Evolutionary conservation across 1,284 basidiomycete genomes (phyloP).

Genomic region (Peniophora sp.): DNA sequence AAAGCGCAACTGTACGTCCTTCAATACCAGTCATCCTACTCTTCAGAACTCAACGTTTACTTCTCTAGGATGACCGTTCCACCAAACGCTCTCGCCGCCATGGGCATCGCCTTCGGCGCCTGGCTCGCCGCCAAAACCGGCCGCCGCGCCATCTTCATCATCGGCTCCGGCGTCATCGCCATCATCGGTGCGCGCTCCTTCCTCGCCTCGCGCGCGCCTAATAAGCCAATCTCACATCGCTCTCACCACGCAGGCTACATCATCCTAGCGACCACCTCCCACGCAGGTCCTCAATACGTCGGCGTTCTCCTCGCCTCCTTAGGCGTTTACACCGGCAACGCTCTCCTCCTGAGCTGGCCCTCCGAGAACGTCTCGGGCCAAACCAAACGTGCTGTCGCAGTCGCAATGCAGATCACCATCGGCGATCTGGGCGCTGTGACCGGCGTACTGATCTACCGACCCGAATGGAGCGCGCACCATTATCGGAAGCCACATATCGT

Average conservation of each 20-base stretch:
- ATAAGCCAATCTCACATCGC: background rate
- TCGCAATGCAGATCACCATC: constrained; percentile 62
- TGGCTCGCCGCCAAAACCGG: constrained; percentile 42
- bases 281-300: constrained; percentile 50
- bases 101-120: constrained; percentile 41
- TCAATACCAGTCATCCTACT: constrained; percentile 1
- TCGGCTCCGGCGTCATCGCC: constrained; percentile 40
- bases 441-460: constrained; percentile 47
- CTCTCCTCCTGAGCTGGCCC: constrained; percentile 54
- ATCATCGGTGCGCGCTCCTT: constrained; percentile 37
- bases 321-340: constrained; percentile 56
- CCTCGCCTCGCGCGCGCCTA: background rate
- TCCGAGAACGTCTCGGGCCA: constrained; percentile 68
- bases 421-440: constrained; percentile 60
- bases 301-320: constrained; percentile 53
- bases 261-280: constrained; percentile 42
- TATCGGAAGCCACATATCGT: constrained; percentile 56
- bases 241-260: constrained; percentile 41
- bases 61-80: constrained; percentile 49
- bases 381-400: constrained; percentile 58
- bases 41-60: background rate
- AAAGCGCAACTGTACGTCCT: constrained; percentile 46
- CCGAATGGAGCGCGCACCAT: constrained; percentile 34
- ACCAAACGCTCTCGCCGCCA: constrained; percentile 43
- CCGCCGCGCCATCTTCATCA: constrained; percentile 50